Evolutionary conservation across 768 basidiomycete genomes (phyloP), one percentile per base, ranked within the genome.

Genomic region (Mycena capillaripes): DNA sequence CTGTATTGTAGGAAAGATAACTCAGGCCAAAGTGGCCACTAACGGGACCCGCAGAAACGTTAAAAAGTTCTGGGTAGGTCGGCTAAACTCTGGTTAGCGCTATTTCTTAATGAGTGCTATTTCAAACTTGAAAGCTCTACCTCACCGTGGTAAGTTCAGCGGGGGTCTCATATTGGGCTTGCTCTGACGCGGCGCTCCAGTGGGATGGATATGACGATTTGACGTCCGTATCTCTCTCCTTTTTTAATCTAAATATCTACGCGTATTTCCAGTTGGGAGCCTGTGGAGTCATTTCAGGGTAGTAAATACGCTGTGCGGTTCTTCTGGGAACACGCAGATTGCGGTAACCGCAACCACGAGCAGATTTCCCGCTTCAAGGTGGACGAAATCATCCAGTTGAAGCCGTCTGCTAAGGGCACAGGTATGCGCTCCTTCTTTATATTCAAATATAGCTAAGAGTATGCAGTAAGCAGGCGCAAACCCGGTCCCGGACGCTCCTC

Each of bases 401-500:
- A 58, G 16, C n/a, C 55, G 19, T 57, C 34, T 23, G 21, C 36
- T 2, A 58, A 40, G n/a, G 32, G 56, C 6, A 38, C 11, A 6
- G 36, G 11, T n/a, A 23, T n/a, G 46, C 3, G 38, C 16, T 38
- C 38, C 16, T 16, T 38, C 11, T 8, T 38, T 16, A 38, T 38
- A 2, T 38, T 38, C 7, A 11, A 10, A 8, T 38, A 11, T 38
- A 16, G 16, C 38, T 38, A 2, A 38, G 10, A 23, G 23, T 48
- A 9, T 5, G 23, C 8, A 38, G 56, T 12, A 46, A 12, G 21
- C 17, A 66, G 58, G 50, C 36, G 32, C 9, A 69, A 55, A 17
- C 48, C 67, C 1, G 67, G 67, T 10, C 59, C 59, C 0, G 50
- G 59, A 2, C 34, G 59, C 16, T 69, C 67, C 1, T 69, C 67